A percentile compares a stretch with the other conserved stretches of the same genome.
Evolutionary conservation across 352 stramenopile genomes (phyloP).

Genomic region (Pythium apleroticum): DNA sequence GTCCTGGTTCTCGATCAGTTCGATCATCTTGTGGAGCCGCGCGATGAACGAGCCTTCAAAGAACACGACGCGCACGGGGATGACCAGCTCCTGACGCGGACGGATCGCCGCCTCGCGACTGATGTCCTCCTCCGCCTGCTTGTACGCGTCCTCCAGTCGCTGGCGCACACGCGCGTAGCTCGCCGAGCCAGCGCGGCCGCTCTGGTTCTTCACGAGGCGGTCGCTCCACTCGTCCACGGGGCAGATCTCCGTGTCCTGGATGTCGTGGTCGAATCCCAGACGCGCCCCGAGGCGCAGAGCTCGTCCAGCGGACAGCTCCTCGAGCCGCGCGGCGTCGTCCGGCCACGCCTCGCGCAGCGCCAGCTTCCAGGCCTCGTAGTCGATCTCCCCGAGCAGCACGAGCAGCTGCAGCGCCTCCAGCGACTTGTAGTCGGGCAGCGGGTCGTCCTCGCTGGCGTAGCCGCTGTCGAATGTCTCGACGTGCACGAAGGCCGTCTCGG

Average conservation of each 20-base stretch:
- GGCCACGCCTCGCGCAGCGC: not conserved
- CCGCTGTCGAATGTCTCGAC: slow-evolving; percentile 1
- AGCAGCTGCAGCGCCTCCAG: not conserved
- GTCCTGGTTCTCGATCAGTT: not conserved
- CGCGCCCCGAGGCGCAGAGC: not conserved
- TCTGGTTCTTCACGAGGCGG: slow-evolving; percentile 1
- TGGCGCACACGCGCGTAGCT: not conserved
- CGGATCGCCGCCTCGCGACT: not conserved
- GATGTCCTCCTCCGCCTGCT: not conserved
- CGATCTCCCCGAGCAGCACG: slow-evolving; percentile 1
- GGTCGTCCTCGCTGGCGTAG: not conserved
- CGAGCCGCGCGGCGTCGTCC: not conserved
- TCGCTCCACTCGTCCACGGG: slow-evolving; percentile 1
- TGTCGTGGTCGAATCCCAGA: not conserved
- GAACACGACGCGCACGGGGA: not conserved
- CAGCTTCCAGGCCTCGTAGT: not conserved
- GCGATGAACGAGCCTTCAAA: not conserved
- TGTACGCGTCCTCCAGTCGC: slow-evolving; percentile 7
- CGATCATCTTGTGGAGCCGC: not conserved
- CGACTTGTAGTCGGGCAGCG: slow-evolving; percentile 2
- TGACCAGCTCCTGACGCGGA: not conserved
- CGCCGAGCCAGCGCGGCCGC: not conserved
- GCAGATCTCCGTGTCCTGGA: slow-evolving; percentile 1
- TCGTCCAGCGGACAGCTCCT: not conserved
- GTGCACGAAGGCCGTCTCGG: not conserved